Evolutionary conservation across 2,329 filamentous ascomycete genomes (phyloP), one percentile per base, ranked within the genome.

Genomic region (Pseudopyricularia javanii): DNA sequence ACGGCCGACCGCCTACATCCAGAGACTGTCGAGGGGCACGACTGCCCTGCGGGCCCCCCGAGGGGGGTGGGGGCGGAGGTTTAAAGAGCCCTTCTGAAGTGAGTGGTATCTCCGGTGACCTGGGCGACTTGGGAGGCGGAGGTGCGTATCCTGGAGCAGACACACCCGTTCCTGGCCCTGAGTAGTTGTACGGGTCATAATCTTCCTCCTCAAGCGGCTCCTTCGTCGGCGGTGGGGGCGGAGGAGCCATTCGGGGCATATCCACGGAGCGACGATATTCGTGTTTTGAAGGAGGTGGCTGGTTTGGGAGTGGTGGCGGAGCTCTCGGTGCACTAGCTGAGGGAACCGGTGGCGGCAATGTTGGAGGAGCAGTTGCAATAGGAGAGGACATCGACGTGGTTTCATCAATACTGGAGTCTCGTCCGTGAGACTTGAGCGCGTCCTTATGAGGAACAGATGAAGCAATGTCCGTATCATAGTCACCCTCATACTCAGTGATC

Each of bases 381-480:
- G 79, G 80, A 6, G 80, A 83, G 55, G 76, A 74, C n/a, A 82
- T 70, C 3, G 78, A 78, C 40, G 74, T 79, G 37, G 76, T 81
- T 54, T 86, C 83, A 56, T 94, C 89, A 52, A 86, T 64, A 63
- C 87, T 94, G 7, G 85, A 80, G 47, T 91, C 88, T 52, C 85
- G 80, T 7, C 78, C 80, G 66, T 95, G 89, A 8, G 88, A 73
- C 66, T 91, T 95, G 56, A 97, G 69, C 1, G 91, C 91, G 69
- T 95, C 91, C 68, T 95, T 96, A 67, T 95, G 89, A 53, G 87
- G 88, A n/a, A 82, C 89, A 9, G 88, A 85, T n/a, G 91, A 88
- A 2, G 86, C 91, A 63, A 97, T 97, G 64, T 97, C 93, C 7
- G 93, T 97, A 61, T 97, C 93, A 64, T 97, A 97, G 63, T 97